Evolutionary conservation across 352 stramenopile genomes (phyloP).

Genomic region (Phytophthora sp.): DNA sequence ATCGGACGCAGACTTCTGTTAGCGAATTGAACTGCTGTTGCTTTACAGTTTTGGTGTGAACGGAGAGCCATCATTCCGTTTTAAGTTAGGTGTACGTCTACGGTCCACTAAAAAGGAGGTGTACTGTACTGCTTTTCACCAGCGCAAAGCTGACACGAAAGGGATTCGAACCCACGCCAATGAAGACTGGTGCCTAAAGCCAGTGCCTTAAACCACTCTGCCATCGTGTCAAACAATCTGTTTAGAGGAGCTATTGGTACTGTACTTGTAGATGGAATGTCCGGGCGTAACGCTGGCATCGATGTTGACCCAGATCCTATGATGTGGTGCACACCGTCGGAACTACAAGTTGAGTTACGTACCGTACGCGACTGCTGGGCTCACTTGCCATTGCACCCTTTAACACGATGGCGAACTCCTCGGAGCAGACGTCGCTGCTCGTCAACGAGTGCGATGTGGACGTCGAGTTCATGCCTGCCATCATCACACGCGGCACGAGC

Average conservation of each 20-base stretch:
- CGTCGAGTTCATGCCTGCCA: slow-evolving; percentile 31
- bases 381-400: not conserved
- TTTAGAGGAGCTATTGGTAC: too few species aligned
- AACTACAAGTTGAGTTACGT: slow-evolving; percentile 2
- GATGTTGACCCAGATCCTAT: not conserved
- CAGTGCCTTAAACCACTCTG: slow-evolving; percentile 14
- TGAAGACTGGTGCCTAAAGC: slow-evolving; percentile 14
- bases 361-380: not conserved
- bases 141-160: slow-evolving; percentile 15
- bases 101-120: too few species aligned
- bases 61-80: too few species aligned
- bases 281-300: too few species aligned
- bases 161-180: slow-evolving; percentile 21
- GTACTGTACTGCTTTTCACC: too few species aligned
- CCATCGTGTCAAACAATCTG: slow-evolving; percentile 21
- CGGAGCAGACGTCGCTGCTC: slow-evolving; percentile 30
- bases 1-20: too few species aligned
- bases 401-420: slow-evolving; percentile 8
- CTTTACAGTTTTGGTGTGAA: too few species aligned
- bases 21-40: too few species aligned
- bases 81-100: too few species aligned
- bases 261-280: too few species aligned
- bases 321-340: slow-evolving; percentile 2
- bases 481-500: slow-evolving; percentile 59
- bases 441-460: slow-evolving; percentile 24